Evolutionary conservation across 192 early-diverging fungal species (phyloP).

Genomic region (Phlyctochytrium planicorne): DNA sequence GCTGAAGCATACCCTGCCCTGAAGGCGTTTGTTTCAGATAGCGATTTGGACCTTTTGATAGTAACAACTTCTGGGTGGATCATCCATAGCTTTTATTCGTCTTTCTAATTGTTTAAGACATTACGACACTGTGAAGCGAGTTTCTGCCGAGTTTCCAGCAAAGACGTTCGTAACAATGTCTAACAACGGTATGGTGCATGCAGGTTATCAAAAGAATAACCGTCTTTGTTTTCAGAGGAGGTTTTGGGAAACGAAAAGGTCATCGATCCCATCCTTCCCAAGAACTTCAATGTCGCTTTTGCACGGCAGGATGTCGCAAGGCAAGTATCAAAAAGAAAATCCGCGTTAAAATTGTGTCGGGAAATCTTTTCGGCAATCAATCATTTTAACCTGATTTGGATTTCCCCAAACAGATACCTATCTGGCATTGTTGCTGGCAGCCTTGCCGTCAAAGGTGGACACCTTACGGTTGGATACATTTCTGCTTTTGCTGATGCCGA

Average conservation of each 20-base stretch:
- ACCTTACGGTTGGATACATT: neutral
- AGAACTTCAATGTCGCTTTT: neutral
- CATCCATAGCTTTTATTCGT: neutral
- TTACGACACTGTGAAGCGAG: neutral
- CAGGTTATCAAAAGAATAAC: too few relatives aligned
- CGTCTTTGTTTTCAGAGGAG: too few relatives aligned
- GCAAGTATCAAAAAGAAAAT: too few relatives aligned
- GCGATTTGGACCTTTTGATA: neutral
- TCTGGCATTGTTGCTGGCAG: neutral
- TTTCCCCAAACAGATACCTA: too few relatives aligned
- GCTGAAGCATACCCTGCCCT: neutral
- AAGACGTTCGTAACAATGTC: neutral
- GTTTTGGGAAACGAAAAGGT: neutral
- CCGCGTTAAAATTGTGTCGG: too few relatives aligned
- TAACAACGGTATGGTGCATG: neutral
- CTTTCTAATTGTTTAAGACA: neutral
- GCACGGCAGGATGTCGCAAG: neutral
- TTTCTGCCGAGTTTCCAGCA: neutral
- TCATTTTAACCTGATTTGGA: too few relatives aligned
- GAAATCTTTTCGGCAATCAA: too few relatives aligned
- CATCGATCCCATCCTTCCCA: neutral
- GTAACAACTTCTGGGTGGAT: constrained; percentile 1
- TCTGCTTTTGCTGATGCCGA: neutral
- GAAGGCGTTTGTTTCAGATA: neutral
- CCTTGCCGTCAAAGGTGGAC: neutral